phyloP scores from a whole-genome alignment of 768 basidiomycete species.

The Termitomyces eurrhizus region DNA sequence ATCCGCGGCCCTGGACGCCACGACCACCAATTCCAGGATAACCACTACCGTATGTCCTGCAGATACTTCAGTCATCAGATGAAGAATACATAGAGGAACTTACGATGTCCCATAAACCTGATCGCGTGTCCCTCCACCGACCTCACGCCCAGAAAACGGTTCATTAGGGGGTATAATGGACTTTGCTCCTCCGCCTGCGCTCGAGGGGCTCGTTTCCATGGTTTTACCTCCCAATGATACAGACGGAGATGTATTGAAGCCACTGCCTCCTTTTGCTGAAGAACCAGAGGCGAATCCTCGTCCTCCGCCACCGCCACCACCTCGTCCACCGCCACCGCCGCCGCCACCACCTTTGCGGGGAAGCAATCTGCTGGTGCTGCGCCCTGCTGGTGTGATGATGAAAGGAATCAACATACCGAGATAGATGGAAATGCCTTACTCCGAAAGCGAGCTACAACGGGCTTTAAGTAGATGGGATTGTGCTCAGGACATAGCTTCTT shows the following conservation, averaged over 20 bases:
- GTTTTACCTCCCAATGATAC: neutral
- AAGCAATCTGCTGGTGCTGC: neutral
- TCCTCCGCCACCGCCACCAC: neutral
- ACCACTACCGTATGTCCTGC: constrained; percentile 45
- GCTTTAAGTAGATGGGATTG: neutral
- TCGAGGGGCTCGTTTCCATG: neutral
- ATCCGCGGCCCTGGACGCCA: constrained; percentile 40
- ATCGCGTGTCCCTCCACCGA: neutral
- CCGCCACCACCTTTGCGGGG: constrained; percentile 1
- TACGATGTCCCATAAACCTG: neutral
- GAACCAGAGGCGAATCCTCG: neutral
- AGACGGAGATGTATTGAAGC: neutral
- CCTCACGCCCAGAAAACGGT: neutral
- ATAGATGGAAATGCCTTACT: too few relatives aligned
- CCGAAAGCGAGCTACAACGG: neutral
- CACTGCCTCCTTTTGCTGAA: neutral
- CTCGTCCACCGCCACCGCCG: neutral
- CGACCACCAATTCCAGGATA: constrained; percentile 41
- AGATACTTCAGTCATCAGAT: neutral
- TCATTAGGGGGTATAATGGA: neutral
- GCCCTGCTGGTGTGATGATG: neutral
- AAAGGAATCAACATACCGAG: neutral
- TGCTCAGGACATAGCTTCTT: neutral
- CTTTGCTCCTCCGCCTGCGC: neutral
- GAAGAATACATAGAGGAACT: neutral